Evolutionary conservation across 2,329 filamentous ascomycete genomes (phyloP).

Genomic region (Ophiocordyceps sinensis): DNA sequence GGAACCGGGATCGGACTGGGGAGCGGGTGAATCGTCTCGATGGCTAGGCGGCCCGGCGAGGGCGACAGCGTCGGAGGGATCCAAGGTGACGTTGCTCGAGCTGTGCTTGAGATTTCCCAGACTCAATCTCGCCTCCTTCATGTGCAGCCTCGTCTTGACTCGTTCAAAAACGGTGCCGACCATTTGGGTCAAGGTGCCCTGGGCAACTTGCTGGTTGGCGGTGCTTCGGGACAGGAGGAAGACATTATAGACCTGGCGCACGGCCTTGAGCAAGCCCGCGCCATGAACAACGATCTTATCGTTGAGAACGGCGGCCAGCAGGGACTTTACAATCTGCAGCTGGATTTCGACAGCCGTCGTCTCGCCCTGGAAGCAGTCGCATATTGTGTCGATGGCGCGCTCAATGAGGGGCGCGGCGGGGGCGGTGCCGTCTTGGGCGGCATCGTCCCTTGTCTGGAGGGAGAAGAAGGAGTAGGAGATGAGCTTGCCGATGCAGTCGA

Average conservation of each 20-base stretch:
- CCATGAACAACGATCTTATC: constrained; percentile 99
- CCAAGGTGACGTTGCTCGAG: constrained; percentile 37
- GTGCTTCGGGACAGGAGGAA: constrained; percentile 90
- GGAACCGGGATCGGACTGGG: constrained; percentile 15
- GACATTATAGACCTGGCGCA: constrained; percentile 97
- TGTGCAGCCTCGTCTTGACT: constrained; percentile 71
- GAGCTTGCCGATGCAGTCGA: constrained; percentile 97
- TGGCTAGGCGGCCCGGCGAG: constrained; percentile 21
- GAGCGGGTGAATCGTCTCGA: constrained; percentile 18
- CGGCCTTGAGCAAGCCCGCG: constrained; percentile 86
- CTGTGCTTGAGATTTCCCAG: constrained; percentile 35
- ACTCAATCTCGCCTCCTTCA: constrained; percentile 67
- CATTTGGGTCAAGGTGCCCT: constrained; percentile 96
- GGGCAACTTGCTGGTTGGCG: constrained; percentile 91
- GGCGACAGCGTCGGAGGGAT: constrained; percentile 26
- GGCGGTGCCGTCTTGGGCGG: constrained; percentile 24
- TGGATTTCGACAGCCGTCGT: constrained; percentile 85
- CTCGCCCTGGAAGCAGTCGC: constrained; percentile 97
- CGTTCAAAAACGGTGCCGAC: constrained; percentile 95
- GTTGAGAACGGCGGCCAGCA: constrained; percentile 88
- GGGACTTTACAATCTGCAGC: constrained; percentile 93
- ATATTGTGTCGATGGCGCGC: constrained; percentile 96
- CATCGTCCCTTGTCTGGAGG: constrained; percentile 38
- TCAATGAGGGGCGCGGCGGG: constrained; percentile 67
- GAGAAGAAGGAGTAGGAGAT: constrained; percentile 99